Base-by-base conservation (phyloP, 2,329 filamentous ascomycete species). In the Cyanodermella asteris region DNA sequence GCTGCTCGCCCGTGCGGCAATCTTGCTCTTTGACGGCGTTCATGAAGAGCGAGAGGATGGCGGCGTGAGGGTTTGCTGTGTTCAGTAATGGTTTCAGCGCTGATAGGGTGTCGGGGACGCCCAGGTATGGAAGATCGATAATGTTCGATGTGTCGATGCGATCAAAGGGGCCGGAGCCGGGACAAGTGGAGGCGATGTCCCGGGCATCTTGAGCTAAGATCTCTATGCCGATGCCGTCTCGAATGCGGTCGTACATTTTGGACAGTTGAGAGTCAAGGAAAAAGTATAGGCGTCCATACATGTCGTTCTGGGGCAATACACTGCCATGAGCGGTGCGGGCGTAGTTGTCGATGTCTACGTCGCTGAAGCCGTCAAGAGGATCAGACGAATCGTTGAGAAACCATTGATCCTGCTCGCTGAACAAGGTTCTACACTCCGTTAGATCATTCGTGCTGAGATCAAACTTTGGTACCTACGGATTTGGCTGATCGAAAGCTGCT, bases 381-480 rank as follows among this genome's bases (percentile, higher is more conserved):
- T 50, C 40, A 0, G 48, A 39, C 20, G 24, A 28, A 23, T 53
- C 50, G 4, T 31, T 34, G 39, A 54, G 45, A 0, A 43, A 44
- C 53, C 52, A 56, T 1, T 16, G 21, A 1, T 27, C 18, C 1
- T 13, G 21, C 5, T 24, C 27, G 13, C 42, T 37, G 27, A 45
- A 53, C 7, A 54, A 37, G 0, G 47, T 51, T 5, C 49, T 53
- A 8, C 5, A 8, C 13, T 20, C n/a, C n/a, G n/a, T n/a, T n/a
- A n/a, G n/a, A n/a, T n/a, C n/a, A n/a, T n/a, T n/a, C n/a, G n/a
- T n/a, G n/a, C n/a, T n/a, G n/a, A n/a, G n/a, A n/a, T n/a, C n/a
- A n/a, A n/a, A n/a, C n/a, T n/a, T n/a, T n/a, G n/a, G n/a, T n/a
- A 42, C 50, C 36, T 27, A 55, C 50, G 49, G 50, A 34, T 56